These are phyloP conservation scores for Echinosophora koreensis DNA, from an alignment of 306 rosid genomes.

Conservation along the genomic window DNA sequence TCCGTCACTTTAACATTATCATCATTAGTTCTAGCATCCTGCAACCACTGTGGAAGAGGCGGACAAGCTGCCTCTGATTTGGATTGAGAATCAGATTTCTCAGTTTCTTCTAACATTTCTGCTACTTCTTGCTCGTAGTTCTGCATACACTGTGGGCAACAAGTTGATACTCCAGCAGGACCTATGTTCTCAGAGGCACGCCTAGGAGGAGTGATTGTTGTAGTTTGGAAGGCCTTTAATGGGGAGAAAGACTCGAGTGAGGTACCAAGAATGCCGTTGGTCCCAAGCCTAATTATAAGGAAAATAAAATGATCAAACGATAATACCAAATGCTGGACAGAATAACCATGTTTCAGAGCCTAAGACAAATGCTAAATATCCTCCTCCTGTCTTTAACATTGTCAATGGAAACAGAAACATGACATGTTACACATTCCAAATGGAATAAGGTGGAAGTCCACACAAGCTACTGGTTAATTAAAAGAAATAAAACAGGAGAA, in stretches of 20 bases:
- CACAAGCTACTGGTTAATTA: slow-evolving; percentile 23
- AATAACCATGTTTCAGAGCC: slow-evolving; percentile 43
- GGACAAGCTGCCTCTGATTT: slow-evolving; percentile 62
- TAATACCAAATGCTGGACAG: slow-evolving; percentile 42
- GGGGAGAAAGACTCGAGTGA: slow-evolving; percentile 83
- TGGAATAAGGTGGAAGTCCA: slow-evolving; percentile 15
- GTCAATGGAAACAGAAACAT: slow-evolving; percentile 42
- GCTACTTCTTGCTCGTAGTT: slow-evolving; percentile 71
- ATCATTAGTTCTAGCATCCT: slow-evolving; percentile 66
- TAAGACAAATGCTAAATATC: slow-evolving; percentile 35
- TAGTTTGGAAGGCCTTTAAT: slow-evolving; percentile 63
- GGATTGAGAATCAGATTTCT: slow-evolving; percentile 61
- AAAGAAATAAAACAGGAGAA: background rate
- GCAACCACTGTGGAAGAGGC: slow-evolving; percentile 89
- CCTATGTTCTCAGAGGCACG: slow-evolving; percentile 66
- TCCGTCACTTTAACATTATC: slow-evolving; percentile 57
- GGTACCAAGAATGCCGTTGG: slow-evolving; percentile 79
- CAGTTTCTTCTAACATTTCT: slow-evolving; percentile 64
- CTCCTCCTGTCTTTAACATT: slow-evolving; percentile 31
- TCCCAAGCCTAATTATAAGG: slow-evolving; percentile 68
- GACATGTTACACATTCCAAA: slow-evolving; percentile 42
- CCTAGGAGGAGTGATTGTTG: slow-evolving; percentile 57
- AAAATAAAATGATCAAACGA: slow-evolving; percentile 38
- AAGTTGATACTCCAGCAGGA: slow-evolving; percentile 58
- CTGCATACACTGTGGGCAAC: slow-evolving; percentile 74